These are phyloP conservation scores for Penicillium bialowiezense DNA, from an alignment of 495 filamentous ascomycete genomes.

Conservation along the genomic window DNA sequence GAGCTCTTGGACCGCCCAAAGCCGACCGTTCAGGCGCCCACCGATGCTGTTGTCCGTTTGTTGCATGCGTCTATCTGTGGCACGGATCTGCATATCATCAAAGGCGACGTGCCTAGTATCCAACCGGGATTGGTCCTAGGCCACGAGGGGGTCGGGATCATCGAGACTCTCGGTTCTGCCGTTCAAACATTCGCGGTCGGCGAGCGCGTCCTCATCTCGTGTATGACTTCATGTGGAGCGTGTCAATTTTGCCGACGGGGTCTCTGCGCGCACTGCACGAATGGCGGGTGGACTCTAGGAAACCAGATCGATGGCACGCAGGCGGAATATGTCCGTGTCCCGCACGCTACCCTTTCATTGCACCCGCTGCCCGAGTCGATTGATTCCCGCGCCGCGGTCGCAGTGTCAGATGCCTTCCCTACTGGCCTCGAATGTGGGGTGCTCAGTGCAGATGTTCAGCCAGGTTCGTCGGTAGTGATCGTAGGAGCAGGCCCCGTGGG, in stretches of 20 bases:
- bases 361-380: conserved; percentile 35
- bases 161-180: conserved; percentile 62
- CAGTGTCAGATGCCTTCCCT: conserved; percentile 47
- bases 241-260: conserved; percentile 38
- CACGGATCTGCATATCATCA: conserved; percentile 73
- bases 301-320: conserved; percentile 48
- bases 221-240: conserved; percentile 37
- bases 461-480: conserved; percentile 44
- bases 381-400: conserved; percentile 36
- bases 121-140: conserved; percentile 75
- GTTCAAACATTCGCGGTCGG: conserved; percentile 47
- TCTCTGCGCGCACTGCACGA: conserved; percentile 37
- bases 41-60: conserved; percentile 76
- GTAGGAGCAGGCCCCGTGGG: conserved; percentile 53
- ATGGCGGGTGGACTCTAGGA: conserved; percentile 41
- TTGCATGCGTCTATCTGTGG: conserved; percentile 80
- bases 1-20: conserved; percentile 53
- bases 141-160: conserved; percentile 80
- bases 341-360: conserved; percentile 41
- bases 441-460: conserved; percentile 41
- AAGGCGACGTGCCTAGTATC: conserved; percentile 64
- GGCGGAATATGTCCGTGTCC: conserved; percentile 49
- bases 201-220: conserved; percentile 42
- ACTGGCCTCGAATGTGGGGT: conserved; percentile 51
- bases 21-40: conserved; percentile 63